phyloP scores from a whole-genome alignment of 1,284 basidiomycete species.

The Amylostereum areolatum region DNA sequence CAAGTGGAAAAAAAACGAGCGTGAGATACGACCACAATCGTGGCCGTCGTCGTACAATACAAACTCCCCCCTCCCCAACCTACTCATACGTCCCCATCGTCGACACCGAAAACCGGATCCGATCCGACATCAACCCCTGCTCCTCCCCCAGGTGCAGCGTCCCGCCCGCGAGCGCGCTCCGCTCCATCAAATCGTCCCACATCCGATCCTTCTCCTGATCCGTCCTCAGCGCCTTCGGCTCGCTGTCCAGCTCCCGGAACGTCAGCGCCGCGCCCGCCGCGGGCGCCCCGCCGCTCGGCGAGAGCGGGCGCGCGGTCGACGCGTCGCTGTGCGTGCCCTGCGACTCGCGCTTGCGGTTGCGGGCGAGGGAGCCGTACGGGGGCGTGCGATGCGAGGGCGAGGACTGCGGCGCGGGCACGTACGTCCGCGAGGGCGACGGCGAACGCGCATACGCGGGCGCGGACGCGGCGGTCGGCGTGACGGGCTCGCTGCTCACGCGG shows the following conservation, averaged over 20 bases:
- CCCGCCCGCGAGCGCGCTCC: slow-evolving; percentile 61
- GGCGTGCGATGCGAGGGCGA: too few species aligned
- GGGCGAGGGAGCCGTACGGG: too few species aligned
- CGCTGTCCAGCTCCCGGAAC: slow-evolving; percentile 41
- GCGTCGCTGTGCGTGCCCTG: slow-evolving; percentile 11
- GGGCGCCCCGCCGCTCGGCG: too few species aligned
- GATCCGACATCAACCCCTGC: slow-evolving; percentile 38
- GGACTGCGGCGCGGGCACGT: too few species aligned
- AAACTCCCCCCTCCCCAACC: too few species aligned
- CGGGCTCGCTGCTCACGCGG: slow-evolving; percentile 7
- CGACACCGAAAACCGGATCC: slow-evolving; percentile 29
- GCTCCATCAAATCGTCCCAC: slow-evolving; percentile 62
- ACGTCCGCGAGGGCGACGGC: too few species aligned
- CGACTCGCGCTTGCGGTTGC: slow-evolving; percentile 7
- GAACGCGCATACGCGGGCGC: neutral
- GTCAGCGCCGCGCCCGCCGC: slow-evolving; percentile 26
- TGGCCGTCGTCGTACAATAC: too few species aligned
- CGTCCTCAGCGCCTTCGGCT: slow-evolving; percentile 34
- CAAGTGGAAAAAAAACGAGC: too few species aligned
- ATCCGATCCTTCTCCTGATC: slow-evolving; percentile 64
- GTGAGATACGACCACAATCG: too few species aligned
- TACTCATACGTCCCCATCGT: too few species aligned
- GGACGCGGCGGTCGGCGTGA: slow-evolving; percentile 13
- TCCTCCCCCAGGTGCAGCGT: slow-evolving; percentile 52
- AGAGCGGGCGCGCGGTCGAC: slow-evolving; percentile 13